A percentile compares a stretch with the other conserved stretches of the same genome.
Conservation (phyloP, 2,329 filamentous ascomycete genomes). For the Tothia fuscella region DNA sequence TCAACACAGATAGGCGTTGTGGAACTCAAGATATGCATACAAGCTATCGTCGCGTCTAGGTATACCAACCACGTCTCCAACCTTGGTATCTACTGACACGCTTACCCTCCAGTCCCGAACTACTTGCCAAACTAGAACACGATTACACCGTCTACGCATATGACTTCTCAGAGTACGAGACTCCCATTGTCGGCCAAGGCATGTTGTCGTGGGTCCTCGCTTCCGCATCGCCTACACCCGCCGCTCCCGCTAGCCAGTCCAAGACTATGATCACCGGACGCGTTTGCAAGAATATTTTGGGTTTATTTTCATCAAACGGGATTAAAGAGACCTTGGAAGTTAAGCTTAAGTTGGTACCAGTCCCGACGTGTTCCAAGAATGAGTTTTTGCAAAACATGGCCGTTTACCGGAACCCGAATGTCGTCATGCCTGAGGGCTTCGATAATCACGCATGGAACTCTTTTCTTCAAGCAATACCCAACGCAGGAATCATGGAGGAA, state of each 20-base stretch:
- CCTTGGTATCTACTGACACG: background rate
- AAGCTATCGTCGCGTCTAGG: constrained; percentile 60
- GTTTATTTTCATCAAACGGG: constrained; percentile 59
- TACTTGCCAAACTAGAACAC: constrained; percentile 57
- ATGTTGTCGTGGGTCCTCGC: constrained; percentile 78
- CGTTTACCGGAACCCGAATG: constrained; percentile 46
- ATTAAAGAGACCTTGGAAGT: constrained; percentile 86
- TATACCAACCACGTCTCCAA: constrained; percentile 21
- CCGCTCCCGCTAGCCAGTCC: constrained; percentile 45
- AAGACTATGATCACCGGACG: constrained; percentile 74
- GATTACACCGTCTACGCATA: constrained; percentile 97
- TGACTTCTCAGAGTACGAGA: constrained; percentile 92
- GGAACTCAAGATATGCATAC: constrained; percentile 75
- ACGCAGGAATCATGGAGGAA: background rate
- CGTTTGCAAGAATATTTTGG: constrained; percentile 75
- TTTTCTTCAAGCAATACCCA: constrained; percentile 44
- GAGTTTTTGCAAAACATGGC: constrained; percentile 51
- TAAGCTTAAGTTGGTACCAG: constrained; percentile 71
- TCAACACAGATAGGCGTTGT: constrained; percentile 72
- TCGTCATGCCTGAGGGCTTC: constrained; percentile 45
- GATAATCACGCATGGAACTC: constrained; percentile 69
- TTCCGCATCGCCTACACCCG: constrained; percentile 43
- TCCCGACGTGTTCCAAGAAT: constrained; percentile 51
- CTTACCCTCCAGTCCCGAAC: constrained; percentile 58
- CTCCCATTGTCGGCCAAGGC: constrained; percentile 85